A percentile compares a stretch with the other conserved stretches of the same genome.
These are phyloP conservation scores for Tremellales sp. DNA, from an alignment of 1,284 basidiomycete species.

Conservation along the genomic window DNA sequence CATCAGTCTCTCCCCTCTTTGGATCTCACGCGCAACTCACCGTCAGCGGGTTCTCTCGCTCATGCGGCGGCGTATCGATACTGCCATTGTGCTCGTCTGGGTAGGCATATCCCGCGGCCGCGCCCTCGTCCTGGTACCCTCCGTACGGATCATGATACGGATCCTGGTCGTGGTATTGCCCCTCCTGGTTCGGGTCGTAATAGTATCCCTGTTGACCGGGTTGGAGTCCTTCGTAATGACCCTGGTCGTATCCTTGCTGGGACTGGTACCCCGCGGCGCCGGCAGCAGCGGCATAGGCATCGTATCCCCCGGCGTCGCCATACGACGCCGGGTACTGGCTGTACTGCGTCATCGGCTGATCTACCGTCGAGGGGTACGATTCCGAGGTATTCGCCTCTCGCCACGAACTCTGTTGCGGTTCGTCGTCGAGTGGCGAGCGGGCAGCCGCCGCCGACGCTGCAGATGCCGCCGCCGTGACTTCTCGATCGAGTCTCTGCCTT, in stretches of 20 bases:
- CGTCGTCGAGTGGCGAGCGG: slow-evolving; percentile 48
- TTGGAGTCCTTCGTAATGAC: slow-evolving; percentile 10
- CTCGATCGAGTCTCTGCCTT: slow-evolving; percentile 47
- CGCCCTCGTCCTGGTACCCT: slow-evolving; percentile 17
- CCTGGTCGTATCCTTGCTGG: slow-evolving; percentile 2
- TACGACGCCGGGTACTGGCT: slow-evolving; percentile 42
- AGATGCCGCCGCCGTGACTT: slow-evolving; percentile 49
- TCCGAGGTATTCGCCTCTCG: slow-evolving; percentile 25
- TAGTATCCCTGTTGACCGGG: slow-evolving; percentile 35
- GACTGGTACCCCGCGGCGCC: slow-evolving; percentile 10
- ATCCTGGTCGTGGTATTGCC: slow-evolving; percentile 18
- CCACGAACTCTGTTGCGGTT: slow-evolving; percentile 34
- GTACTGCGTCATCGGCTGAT: slow-evolving; percentile 48
- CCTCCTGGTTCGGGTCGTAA: slow-evolving; percentile 38
- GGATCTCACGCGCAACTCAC: slow-evolving; percentile 8
- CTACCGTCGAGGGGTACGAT: slow-evolving; percentile 43
- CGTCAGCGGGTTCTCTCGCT: slow-evolving; percentile 27
- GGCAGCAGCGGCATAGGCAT: slow-evolving; percentile 33
- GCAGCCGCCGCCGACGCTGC: slow-evolving; percentile 40
- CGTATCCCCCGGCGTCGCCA: slow-evolving; percentile 43
- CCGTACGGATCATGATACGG: slow-evolving; percentile 1
- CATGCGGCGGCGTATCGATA: slow-evolving; percentile 26
- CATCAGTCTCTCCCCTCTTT: slow-evolving; percentile 1
- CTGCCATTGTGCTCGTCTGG: slow-evolving; percentile 20
- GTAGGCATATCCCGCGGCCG: slow-evolving; percentile 23